Evolutionary conservation across 208 protist genomes (phyloP), one percentile per base, ranked within the genome.

Genomic region (Acanthamoeba quina): DNA sequence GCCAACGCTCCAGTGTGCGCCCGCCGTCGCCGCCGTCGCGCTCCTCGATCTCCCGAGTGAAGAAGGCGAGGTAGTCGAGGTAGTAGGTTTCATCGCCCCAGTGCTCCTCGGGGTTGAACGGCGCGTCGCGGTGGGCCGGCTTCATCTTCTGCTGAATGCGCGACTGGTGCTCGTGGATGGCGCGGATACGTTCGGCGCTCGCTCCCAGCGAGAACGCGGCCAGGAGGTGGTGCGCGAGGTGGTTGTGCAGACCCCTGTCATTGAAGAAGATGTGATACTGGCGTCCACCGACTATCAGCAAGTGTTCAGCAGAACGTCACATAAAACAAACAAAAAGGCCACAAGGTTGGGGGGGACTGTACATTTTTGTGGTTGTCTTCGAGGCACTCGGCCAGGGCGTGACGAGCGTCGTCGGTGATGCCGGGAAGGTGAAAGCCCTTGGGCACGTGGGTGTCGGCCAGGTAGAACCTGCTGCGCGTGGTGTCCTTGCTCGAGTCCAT

Each of bases 1-100:
- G 21, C 78, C 78, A 86, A 2, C 78, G 78, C n/a, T 86, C 78
- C 2, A 44, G 6, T 3, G 78, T 86, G 29, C 78, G 78, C 21
- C 26, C 1, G 24, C 41, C 78, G 21, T 86, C 78, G 52, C 78
- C 78, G 6, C 78, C 78, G 21, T 86, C 78, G 13, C 78, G 78
- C 52, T 85, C 7, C n/a, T 56, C 44, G 13, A 86, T 24, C 49
- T 86, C 78, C 0, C 21, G 5, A 1, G 78, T 64, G 78, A 86
- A 86, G 78, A 44, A 86, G 78, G 64, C 29, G 1, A 86, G 78
- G 52, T 86, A 86, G 78, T 86, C 78, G 49, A 64, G 78, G 52
- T 86, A 86, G 78, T 64, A 86, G 49, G 64, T 62, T 7, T 62
- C 78, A 29, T 86, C 78, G n/a, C 78, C 78, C 78, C 78, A 86